Evolutionary conservation across 495 filamentous ascomycete genomes (phyloP).

Genomic region (Penicillium egyptiacum): DNA sequence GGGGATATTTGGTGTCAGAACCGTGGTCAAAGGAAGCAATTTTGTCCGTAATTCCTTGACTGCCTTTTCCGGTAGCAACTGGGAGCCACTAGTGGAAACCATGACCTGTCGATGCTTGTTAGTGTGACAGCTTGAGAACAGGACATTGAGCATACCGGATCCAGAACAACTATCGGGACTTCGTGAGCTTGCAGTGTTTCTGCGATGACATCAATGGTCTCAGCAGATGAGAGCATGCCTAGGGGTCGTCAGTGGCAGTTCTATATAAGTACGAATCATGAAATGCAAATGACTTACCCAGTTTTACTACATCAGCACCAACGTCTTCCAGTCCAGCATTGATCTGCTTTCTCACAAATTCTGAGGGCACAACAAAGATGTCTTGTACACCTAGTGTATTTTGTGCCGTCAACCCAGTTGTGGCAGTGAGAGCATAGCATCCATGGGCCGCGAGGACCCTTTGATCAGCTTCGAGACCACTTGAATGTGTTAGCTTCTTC

Average conservation of each 20-base stretch:
- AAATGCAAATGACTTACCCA: conserved; percentile 54
- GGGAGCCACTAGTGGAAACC: conserved; percentile 82
- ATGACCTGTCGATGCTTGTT: conserved; percentile 65
- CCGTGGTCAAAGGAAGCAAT: conserved; percentile 72
- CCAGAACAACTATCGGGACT: conserved; percentile 68
- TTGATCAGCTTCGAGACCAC: conserved; percentile 96
- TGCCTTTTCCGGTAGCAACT: conserved; percentile 70
- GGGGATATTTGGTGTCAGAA: conserved; percentile 90
- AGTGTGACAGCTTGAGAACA: conserved; percentile 5
- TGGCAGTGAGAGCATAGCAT: conserved; percentile 95
- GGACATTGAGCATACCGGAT: conserved; percentile 61
- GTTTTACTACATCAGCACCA: conserved; percentile 86
- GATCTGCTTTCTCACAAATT: conserved; percentile 82
- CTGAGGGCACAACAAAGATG: conserved; percentile 75
- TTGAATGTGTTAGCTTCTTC: conserved; percentile 32
- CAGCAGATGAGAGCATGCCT: conserved; percentile 90
- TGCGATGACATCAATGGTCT: conserved; percentile 73
- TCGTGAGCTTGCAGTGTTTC: conserved; percentile 60
- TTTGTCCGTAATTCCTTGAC: conserved; percentile 61
- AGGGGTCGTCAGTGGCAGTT: conserved; percentile 6
- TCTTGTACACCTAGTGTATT: conserved; percentile 82
- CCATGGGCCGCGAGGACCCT: conserved; percentile 89
- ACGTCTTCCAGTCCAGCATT: conserved; percentile 80
- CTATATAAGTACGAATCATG: not conserved
- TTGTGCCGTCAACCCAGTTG: conserved; percentile 91